A percentile compares a stretch with the other conserved stretches of the same genome.
These are phyloP conservation scores for Helotiales sp. DNA, from an alignment of 2,329 filamentous ascomycete species.

Conservation along the genomic window DNA sequence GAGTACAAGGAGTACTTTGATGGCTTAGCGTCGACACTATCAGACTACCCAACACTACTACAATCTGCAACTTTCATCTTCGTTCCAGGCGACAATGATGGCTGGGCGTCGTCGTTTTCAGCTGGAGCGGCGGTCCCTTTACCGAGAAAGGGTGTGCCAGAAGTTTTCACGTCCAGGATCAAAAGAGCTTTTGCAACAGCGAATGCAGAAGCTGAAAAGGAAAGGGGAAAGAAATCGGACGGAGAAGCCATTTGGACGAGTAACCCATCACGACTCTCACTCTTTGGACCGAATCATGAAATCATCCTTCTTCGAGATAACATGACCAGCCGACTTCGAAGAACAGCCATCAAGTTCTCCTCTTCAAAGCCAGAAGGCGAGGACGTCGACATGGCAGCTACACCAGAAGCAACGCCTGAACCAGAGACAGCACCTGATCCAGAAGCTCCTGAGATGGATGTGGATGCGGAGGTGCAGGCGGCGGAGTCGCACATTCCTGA, in stretches of 20 bases:
- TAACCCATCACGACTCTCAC: constrained; percentile 77
- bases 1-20: constrained; percentile 98
- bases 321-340: constrained; percentile 73
- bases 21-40: constrained; percentile 75
- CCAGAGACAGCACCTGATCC: constrained; percentile 2
- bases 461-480: constrained; percentile 37
- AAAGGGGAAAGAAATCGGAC: constrained; percentile 49
- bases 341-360: constrained; percentile 73
- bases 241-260: constrained; percentile 85
- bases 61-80: constrained; percentile 84
- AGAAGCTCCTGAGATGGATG: constrained; percentile 41
- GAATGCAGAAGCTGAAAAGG: constrained; percentile 65
- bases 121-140: constrained; percentile 71
- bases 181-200: constrained; percentile 77
- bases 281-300: constrained; percentile 88
- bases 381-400: constrained; percentile 29
- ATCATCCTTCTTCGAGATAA: constrained; percentile 87
- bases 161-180: constrained; percentile 86
- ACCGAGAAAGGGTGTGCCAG: constrained; percentile 73
- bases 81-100: constrained; percentile 94
- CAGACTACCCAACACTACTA: constrained; percentile 81
- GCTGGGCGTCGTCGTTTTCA: constrained; percentile 88
- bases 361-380: constrained; percentile 38
- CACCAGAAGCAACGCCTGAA: constrained; percentile 8
- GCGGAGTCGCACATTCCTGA: constrained; percentile 21